Base-by-base conservation (phyloP, 2,329 filamentous ascomycete species). In the Tolypocladium endophyticum region DNA sequence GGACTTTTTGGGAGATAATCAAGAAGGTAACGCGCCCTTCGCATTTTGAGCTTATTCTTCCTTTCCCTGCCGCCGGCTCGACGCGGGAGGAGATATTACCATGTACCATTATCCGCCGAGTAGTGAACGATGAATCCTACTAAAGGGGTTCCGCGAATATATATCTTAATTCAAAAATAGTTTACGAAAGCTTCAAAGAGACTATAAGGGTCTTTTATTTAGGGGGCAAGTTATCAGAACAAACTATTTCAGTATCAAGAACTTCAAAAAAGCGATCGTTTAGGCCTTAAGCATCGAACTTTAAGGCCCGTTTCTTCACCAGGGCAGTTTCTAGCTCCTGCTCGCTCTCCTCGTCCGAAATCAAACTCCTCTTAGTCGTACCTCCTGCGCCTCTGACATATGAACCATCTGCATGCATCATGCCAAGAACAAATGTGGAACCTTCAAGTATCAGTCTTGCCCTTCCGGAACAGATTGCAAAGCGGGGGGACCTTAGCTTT, bases 11-110 rank as follows among this genome's bases (percentile, higher is more conserved):
- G 59, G 55, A 61, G 52, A 43, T 23, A 20, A 59, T 64, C 45
- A 64, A 52, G 50, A 62, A 62, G 56, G 61, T 62, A 53, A 64
- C 62, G 36, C 55, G 59, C 39, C 62, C 62, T 57, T 61, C 57
- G 11, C 53, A 59, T 43, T 64, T 64, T 39, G 61, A 62, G 57
- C 59, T 64, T 55, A 59, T 62, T 56, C 59, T 64, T 36, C 62
- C 59, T 50, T 62, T 61, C 55, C 59, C 62, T 47, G 59, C 62
- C 39, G 62, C 59, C 38, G 57, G 25, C 57, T 59, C 59, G 20
- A 61, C 61, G 30, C 59, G 25, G 53, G 61, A 64, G 59, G 61
- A 62, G 55, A 61, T 61, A 35, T 55, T 64, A 25, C 62, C 61
- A 52, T 64, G 62, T 58, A 61, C 61, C 45, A 59, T 62, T 54